phyloP scores from a whole-genome alignment of 2,329 filamentous ascomycete genomes.

The Colletotrichum scovillei region DNA sequence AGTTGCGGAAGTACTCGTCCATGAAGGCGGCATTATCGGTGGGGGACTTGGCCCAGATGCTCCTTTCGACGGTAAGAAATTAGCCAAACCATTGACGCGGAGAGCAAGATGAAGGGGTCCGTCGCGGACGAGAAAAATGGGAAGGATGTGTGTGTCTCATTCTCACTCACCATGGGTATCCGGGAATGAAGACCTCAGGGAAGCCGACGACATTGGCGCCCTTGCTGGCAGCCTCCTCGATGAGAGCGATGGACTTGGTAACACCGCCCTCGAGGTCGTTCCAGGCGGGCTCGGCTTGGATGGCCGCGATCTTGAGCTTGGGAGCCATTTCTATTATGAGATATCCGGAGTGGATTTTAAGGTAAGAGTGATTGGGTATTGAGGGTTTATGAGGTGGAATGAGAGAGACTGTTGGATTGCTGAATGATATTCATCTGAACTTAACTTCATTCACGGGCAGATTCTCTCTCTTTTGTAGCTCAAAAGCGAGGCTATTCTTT shows the following conservation, averaged over 20 bases:
- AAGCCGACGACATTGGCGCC: slow-evolving; percentile 52
- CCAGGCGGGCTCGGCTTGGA: slow-evolving; percentile 43
- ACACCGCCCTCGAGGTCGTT: slow-evolving; percentile 46
- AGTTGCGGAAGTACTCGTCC: slow-evolving; percentile 58
- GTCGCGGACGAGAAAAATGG: no score
- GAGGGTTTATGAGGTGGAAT: background rate
- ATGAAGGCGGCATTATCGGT: slow-evolving; percentile 50
- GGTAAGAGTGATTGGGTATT: background rate
- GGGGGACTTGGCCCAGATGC: slow-evolving; percentile 42
- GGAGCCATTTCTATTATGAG: slow-evolving; percentile 4
- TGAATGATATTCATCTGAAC: background rate
- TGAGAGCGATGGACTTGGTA: slow-evolving; percentile 48
- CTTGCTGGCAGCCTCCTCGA: slow-evolving; percentile 44
- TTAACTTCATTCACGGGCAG: background rate
- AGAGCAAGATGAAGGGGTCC: background rate
- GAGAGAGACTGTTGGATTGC: background rate
- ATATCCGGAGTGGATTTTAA: background rate
- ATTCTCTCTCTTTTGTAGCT: background rate
- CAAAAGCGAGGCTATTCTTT: background rate
- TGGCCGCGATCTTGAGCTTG: slow-evolving; percentile 40
- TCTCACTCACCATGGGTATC: slow-evolving; percentile 55
- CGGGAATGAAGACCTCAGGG: slow-evolving; percentile 57
- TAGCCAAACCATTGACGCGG: background rate
- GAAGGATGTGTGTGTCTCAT: no score
- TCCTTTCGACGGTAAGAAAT: slow-evolving; percentile 36